Evolutionary conservation across 1,284 basidiomycete genomes (phyloP), one percentile per base, ranked within the genome.

Genomic region (Porogramme epimiltina): DNA sequence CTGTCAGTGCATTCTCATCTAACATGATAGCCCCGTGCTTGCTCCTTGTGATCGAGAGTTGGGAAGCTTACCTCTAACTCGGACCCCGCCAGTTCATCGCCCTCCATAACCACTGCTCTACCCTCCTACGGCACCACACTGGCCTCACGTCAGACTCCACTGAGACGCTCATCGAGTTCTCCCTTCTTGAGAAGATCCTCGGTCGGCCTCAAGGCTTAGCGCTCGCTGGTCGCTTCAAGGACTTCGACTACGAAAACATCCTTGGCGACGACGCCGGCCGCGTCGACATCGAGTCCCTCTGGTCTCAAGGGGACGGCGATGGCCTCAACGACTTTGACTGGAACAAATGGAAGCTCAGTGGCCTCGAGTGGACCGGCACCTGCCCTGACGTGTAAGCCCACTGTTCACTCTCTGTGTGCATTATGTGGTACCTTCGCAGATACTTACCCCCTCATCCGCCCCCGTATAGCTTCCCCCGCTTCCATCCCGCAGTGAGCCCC

Each of bases 251-350:
- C 49, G 65, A 65, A 44, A 44, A 38, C 15, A 52, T 58, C 20
- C 42, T 52, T 42, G 36, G 41, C 16, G 18, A 34, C 19, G 58
- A 55, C 19, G 9, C 5, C 5, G 53, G 60, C 10, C 58, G 55
- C 24, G 56, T 66, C 41, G 62, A 66, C 38, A 34, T 66, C 24
- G 46, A 55, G 25, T 52, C 51, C 11, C 63, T 64, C 36, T 67
- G 65, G 64, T 40, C 43, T 11, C 24, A 13, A 23, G 47, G 51
- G 3, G 16, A 20, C 3, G 52, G 44, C 23, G 46, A 16, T 3
- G 64, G 59, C 13, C 24, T 24, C 4, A 56, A 59, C 44, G 31
- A 34, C 19, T 64, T 67, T 38, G 52, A 59, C 31, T 68, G 59
- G 61, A 5, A 40, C 16, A 40, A 33, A 10, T 59, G 62, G 39